phyloP scores from a whole-genome alignment of 331 rosid genomes.

The Pyrus hybrid region DNA sequence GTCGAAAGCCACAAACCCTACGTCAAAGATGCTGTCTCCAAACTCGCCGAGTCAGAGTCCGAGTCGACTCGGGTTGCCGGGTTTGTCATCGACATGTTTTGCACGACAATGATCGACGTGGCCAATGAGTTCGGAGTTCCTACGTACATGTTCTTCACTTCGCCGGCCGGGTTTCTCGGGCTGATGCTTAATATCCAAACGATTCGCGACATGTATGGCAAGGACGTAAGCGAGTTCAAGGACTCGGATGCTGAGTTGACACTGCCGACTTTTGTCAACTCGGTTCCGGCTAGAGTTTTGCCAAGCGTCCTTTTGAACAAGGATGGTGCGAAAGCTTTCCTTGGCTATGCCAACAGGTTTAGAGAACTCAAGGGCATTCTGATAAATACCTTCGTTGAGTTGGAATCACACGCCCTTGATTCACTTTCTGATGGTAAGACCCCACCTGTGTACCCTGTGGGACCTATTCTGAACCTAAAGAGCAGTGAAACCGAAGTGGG shows the following conservation, averaged over 20 bases:
- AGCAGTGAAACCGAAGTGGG: not conserved
- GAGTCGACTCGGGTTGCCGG: constrained; percentile 30
- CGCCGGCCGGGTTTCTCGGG: constrained; percentile 24
- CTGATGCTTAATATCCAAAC: constrained; percentile 25
- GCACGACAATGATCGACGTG: constrained; percentile 39
- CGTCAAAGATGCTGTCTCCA: constrained; percentile 24
- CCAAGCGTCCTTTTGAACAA: not conserved
- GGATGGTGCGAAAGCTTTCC: not conserved
- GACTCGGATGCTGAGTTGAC: not conserved
- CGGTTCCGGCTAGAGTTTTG: constrained; percentile 7
- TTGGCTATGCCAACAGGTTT: not conserved
- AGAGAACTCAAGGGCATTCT: constrained; percentile 24
- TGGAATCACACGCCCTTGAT: constrained; percentile 14
- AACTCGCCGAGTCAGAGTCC: constrained; percentile 12
- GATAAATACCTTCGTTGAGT: constrained; percentile 30
- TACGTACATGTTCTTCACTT: constrained; percentile 30
- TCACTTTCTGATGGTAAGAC: not conserved
- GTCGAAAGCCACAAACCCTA: constrained; percentile 17
- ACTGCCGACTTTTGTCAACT: constrained; percentile 1
- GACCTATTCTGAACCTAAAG: constrained; percentile 25
- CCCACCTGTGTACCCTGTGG: constrained; percentile 30
- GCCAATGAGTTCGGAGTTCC: constrained; percentile 44
- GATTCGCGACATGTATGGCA: constrained; percentile 4
- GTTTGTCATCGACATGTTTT: constrained; percentile 51
- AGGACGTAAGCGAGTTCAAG: not conserved